These are phyloP conservation scores for Fusarium newnesense DNA, from an alignment of 2,329 filamentous ascomycete genomes.

Conservation along the genomic window DNA sequence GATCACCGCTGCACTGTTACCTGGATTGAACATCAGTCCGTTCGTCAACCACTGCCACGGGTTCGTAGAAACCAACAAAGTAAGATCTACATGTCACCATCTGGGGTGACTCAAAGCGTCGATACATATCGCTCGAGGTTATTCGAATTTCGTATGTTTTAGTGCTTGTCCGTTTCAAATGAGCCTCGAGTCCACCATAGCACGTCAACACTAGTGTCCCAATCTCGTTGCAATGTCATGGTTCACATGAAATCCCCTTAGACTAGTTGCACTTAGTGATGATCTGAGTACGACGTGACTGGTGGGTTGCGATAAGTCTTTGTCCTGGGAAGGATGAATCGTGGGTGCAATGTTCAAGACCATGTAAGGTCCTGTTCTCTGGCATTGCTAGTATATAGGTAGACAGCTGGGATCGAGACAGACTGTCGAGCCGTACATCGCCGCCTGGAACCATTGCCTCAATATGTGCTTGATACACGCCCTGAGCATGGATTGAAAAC, in stretches of 20 bases:
- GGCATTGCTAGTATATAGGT: background rate
- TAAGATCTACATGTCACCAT: constrained; percentile 29
- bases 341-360: background rate
- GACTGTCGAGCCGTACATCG: background rate
- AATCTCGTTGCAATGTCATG: constrained; percentile 16
- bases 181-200: constrained; percentile 14
- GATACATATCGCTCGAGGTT: constrained; percentile 5
- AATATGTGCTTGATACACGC: background rate
- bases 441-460: background rate
- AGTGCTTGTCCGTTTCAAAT: constrained; percentile 26
- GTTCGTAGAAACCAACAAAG: constrained; percentile 31
- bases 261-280: background rate
- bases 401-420: background rate
- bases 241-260: constrained; percentile 4
- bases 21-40: constrained; percentile 29
- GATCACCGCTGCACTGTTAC: constrained; percentile 31
- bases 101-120: constrained; percentile 15
- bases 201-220: constrained; percentile 11
- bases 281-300: constrained; percentile 11
- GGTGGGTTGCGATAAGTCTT: constrained; percentile 4
- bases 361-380: background rate
- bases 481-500: background rate
- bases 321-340: background rate
- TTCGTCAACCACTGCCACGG: constrained; percentile 25
- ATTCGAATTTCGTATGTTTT: constrained; percentile 20